Evolutionary conservation across 257 asterid genomes (phyloP), one percentile per base, ranked within the genome.

Genomic region (Fraxinus americana): DNA sequence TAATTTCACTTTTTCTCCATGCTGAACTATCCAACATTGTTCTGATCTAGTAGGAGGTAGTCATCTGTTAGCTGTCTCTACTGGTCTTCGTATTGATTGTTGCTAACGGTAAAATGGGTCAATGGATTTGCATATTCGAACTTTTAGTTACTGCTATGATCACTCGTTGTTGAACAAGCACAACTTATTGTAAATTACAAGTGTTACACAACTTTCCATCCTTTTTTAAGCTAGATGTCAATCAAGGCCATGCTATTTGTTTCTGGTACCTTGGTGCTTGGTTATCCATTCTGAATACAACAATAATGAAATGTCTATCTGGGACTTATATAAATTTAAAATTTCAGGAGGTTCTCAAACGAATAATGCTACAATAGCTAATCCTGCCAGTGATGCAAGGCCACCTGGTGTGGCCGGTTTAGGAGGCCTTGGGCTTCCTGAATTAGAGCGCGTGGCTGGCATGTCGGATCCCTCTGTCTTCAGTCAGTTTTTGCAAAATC

Each of bases 401-500:
- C 36, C 72, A 11, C 85, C 89, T 10, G 70, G 82, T n/a, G 36
- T 82, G 81, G 82, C 87, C 4, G 90, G 90, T 21, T 79, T 88
- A 59, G 94, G 89, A 39, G 92, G 92, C 36, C 86, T 81, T 9
- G 88, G 84, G 70, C 80, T 85, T 52, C 88, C 90, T 63, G 90
- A 70, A n/a, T 70, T 83, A 78, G 88, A 78, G 70, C 74, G 66
- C 36, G 71, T 79, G 75, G 85, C 23, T 14, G 71, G 88, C 52
- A 67, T 71, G 80, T 76, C 80, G 27, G 88, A 86, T 78, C 68
- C 89, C 38, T 65, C 92, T 45, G n/a, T 84, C 16, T 63, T 82
- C 29, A 81, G 77, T 74, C 91, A 87, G 82, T 70, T 90, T 69
- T 23, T 86, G 86, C 89, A 88, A 75, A 88, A 81, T 76, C 92